Conservation (phyloP, 2,329 filamentous ascomycete species). For the Arthroderma uncinatum region DNA sequence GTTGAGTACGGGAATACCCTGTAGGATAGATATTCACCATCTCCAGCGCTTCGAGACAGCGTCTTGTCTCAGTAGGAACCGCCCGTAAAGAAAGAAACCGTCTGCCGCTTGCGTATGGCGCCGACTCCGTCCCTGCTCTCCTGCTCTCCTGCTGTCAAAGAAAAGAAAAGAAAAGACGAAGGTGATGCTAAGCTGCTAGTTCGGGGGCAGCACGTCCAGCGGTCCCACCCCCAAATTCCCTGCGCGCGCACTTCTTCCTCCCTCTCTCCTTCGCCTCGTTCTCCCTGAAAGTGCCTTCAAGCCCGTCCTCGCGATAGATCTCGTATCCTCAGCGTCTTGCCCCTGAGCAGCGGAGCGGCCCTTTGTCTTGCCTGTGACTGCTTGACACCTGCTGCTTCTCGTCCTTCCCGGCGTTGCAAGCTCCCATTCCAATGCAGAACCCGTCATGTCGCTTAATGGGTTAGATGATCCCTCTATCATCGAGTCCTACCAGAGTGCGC, state of each 20-base stretch:
- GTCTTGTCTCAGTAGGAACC: no score
- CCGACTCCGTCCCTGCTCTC: no score
- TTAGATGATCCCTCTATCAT: constrained; percentile 69
- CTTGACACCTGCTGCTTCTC: neutral
- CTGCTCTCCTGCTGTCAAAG: no score
- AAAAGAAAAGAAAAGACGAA: neutral
- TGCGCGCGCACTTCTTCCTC: neutral
- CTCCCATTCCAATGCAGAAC: constrained; percentile 16
- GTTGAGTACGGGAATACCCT: no score
- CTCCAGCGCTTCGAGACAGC: neutral
- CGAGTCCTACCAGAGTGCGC: constrained; percentile 71
- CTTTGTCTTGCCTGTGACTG: neutral
- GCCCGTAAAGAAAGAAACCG: neutral
- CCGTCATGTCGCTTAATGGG: constrained; percentile 84
- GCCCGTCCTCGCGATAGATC: no score
- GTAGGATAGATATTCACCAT: neutral
- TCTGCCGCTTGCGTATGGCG: neutral
- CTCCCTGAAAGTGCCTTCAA: no score
- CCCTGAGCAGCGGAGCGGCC: neutral
- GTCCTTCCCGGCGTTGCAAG: neutral
- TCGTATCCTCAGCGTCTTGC: neutral
- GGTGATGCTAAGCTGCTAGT: neutral
- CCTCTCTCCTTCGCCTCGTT: neutral
- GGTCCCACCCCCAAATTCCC: neutral
- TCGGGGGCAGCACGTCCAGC: neutral